phyloP scores from a whole-genome alignment of 768 basidiomycete genomes.

The Rhodotorula diobovata region DNA sequence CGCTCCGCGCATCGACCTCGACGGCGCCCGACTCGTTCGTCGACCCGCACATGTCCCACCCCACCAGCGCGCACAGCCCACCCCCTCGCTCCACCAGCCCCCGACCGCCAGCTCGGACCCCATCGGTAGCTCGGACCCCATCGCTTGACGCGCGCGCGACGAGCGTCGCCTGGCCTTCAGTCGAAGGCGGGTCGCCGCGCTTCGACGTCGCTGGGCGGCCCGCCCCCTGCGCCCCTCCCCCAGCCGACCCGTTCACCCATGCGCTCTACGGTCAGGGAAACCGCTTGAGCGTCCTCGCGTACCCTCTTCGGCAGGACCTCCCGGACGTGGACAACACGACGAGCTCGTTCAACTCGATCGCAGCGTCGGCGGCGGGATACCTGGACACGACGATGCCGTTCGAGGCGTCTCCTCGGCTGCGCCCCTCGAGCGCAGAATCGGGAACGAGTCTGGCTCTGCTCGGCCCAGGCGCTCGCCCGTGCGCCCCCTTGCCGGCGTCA shows the following conservation, averaged over 20 bases:
- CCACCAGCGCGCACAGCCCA: background rate
- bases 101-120: background rate
- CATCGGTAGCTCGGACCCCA: no score
- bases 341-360: background rate
- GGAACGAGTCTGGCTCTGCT: no score
- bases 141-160: no score
- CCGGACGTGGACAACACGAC: background rate
- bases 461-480: no score
- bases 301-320: background rate
- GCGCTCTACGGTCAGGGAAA: background rate
- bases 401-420: background rate
- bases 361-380: no score
- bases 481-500: no score
- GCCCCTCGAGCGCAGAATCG: background rate
- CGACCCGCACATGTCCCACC: slow-evolving; percentile 6
- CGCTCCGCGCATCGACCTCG: background rate
- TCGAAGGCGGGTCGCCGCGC: background rate
- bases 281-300: background rate
- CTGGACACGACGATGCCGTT: background rate
- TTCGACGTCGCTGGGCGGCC: slow-evolving; percentile 14
- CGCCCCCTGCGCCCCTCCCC: background rate
- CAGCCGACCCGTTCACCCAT: background rate
- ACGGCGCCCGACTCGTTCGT: slow-evolving; percentile 6
- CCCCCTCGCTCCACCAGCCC: background rate
- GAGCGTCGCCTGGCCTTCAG: background rate